Base-by-base conservation (phyloP, 1,284 basidiomycete species). In the Pulveroboletus sp. region DNA sequence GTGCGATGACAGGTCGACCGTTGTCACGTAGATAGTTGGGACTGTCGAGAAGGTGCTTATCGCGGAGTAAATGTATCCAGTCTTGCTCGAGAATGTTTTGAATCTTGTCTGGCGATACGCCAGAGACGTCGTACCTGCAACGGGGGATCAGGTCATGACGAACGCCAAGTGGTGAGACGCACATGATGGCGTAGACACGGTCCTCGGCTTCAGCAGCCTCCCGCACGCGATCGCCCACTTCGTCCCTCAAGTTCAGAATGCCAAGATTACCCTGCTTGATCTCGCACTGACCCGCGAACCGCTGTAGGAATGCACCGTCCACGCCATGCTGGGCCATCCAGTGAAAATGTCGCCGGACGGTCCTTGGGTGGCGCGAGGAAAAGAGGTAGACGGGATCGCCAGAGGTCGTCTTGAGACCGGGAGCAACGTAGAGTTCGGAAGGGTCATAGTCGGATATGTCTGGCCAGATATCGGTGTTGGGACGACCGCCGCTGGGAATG, bases 271-370 rank as follows among this genome's bases (percentile, higher is more conserved):
- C 81, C 3, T 69, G 66, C 51, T 82, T 81, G 26, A 83, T 55
- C 64, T 90, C 87, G 44, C 81, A 83, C 62, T 89, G 80, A 1
- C 81, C 78, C 0, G 80, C 80, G 66, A 91, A 91, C 6, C 90
- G 83, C 67, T 91, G 90, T 18, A 92, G 68, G 67, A 92, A 90
- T 3, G 81, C 87, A 10, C 90, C 90, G 60, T 91, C 87, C 24
- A 92, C 80, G 43, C 84, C 83, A 60, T 90, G 85, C 59, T 81
- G 73, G 9, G 89, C 89, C 90, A 92, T 91, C 87, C 87, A 91
- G 61, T 84, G 80, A 67, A 92, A 91, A 66, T 92, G 90, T 24
- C 81, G 75, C 61, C 81, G 79, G 5, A 92, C 88, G 0, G 89
- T 91, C 67, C 80, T 81, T 11, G 82, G 78, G 70, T 91, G 79